Conservation (phyloP, 164 flowering plant genomes). For the Vitis riparia region DNA sequence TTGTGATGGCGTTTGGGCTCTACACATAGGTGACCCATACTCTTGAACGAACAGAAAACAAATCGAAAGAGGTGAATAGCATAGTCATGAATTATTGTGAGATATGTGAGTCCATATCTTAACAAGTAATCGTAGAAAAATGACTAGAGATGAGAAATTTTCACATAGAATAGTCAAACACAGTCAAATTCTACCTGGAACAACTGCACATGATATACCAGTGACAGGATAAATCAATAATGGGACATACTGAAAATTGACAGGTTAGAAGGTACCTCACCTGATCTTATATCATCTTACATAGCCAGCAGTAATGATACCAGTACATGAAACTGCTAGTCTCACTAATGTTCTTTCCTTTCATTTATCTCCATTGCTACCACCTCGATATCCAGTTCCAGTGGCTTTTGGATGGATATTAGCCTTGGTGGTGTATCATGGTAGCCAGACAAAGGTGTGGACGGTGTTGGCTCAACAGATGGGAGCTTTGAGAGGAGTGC, state of each 20-base stretch:
- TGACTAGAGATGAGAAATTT: too few relatives aligned
- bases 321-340: not conserved
- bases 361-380: not conserved
- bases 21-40: too few relatives aligned
- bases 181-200: too few relatives aligned
- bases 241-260: not conserved
- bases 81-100: too few relatives aligned
- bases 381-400: not conserved
- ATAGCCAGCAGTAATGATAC: not conserved
- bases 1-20: too few relatives aligned
- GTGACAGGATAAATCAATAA: too few relatives aligned
- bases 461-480: not conserved
- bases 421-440: not conserved
- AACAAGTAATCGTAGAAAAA: too few relatives aligned
- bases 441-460: not conserved
- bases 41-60: too few relatives aligned
- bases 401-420: not conserved
- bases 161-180: too few relatives aligned
- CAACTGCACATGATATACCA: too few relatives aligned
- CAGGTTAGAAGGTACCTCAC: not conserved
- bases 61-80: too few relatives aligned
- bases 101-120: too few relatives aligned
- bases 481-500: constrained; percentile 1
- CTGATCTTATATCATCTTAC: not conserved
- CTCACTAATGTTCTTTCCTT: not conserved